Evolutionary conservation across 202 grass and related monocot species (phyloP).

Genomic region (Sporobolus alterniflorus): DNA sequence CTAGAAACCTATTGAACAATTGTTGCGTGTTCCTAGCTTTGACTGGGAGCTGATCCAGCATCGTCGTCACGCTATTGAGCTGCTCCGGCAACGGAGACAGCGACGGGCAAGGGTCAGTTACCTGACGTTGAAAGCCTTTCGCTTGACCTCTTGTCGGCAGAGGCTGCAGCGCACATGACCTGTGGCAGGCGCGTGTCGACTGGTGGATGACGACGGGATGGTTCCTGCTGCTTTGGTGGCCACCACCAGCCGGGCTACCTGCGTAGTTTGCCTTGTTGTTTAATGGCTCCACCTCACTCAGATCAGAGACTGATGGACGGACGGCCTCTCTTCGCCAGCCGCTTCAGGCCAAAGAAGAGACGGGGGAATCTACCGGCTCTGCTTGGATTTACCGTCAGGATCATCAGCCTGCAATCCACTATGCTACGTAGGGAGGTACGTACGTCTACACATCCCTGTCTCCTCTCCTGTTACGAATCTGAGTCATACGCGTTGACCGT

Average conservation of each 20-base stretch:
- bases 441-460: no score
- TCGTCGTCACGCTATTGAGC: slow-evolving; percentile 22
- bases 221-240: slow-evolving; percentile 34
- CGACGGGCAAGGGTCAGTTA: neutral
- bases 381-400: slow-evolving; percentile 46
- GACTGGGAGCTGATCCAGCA: slow-evolving; percentile 17
- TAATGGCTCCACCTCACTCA: slow-evolving; percentile 32
- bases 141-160: slow-evolving; percentile 34
- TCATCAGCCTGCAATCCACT: slow-evolving; percentile 14
- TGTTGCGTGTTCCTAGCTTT: slow-evolving; percentile 35
- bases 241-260: slow-evolving; percentile 28
- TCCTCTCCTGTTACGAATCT: no score
- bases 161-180: slow-evolving; percentile 50
- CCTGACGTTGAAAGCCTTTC: slow-evolving; percentile 5
- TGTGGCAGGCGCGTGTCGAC: slow-evolving; percentile 29
- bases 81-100: slow-evolving; percentile 29
- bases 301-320: slow-evolving; percentile 17
- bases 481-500: slow-evolving; percentile 30
- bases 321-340: slow-evolving; percentile 3
- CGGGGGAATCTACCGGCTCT: slow-evolving; percentile 46
- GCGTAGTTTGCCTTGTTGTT: slow-evolving; percentile 41
- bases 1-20: no score
- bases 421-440: slow-evolving; percentile 24
- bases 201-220: slow-evolving; percentile 40
- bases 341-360: slow-evolving; percentile 17